A percentile compares a stretch with the other conserved stretches of the same genome.
Conservation (phyloP, 1,284 basidiomycete species). For the Ceratobasidium sp. region DNA sequence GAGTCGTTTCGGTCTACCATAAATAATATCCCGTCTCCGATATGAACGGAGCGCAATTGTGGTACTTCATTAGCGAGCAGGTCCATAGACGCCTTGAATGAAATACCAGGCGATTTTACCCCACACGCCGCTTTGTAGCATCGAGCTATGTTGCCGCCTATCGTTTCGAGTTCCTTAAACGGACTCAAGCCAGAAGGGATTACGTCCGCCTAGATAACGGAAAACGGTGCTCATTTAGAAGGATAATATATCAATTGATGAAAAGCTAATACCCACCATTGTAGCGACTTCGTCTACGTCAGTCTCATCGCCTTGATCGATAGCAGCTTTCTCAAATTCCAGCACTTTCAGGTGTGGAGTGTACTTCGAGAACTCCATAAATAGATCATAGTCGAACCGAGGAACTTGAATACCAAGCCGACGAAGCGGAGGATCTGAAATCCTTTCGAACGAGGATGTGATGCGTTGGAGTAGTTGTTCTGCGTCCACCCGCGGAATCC, state of each 20-base stretch:
- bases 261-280: background rate
- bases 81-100: too few relatives aligned
- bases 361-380: background rate
- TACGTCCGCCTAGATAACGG: background rate
- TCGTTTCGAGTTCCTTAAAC: constrained; percentile 2
- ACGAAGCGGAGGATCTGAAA: background rate
- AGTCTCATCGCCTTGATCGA: background rate
- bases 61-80: too few relatives aligned
- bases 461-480: too few relatives aligned
- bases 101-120: too few relatives aligned
- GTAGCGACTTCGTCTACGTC: background rate
- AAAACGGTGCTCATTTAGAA: background rate
- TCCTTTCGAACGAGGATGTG: too few relatives aligned
- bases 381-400: background rate
- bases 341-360: background rate
- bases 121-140: too few relatives aligned
- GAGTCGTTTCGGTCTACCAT: too few relatives aligned
- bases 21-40: too few relatives aligned
- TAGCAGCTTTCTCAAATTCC: background rate
- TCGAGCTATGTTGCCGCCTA: background rate
- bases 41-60: too few relatives aligned
- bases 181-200: constrained; percentile 6
- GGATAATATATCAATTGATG: background rate
- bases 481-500: too few relatives aligned
- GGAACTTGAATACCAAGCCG: background rate